Evolutionary conservation across 1,139 yeast species (phyloP).

Genomic region (Casaregolazyma suthepensis): DNA sequence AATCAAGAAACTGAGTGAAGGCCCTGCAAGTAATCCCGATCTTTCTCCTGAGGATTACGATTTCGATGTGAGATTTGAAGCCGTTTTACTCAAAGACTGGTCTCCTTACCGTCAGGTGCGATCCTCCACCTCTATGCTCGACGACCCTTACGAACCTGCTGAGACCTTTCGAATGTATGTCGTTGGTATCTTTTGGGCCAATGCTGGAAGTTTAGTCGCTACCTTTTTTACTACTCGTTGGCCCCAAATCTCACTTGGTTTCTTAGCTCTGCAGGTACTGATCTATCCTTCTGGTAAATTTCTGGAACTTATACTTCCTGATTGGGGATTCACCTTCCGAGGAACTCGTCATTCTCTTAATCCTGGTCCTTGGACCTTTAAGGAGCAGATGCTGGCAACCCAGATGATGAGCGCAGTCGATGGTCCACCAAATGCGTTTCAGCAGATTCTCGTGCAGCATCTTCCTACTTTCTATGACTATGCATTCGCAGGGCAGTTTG

Average conservation of each 20-base stretch:
- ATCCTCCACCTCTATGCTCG: slow-evolving; percentile 43
- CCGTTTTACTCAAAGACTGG: slow-evolving; percentile 39
- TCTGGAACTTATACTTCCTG: slow-evolving; percentile 37
- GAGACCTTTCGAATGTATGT: slow-evolving; percentile 53
- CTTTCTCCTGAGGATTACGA: slow-evolving; percentile 21
- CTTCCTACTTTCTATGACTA: slow-evolving; percentile 27
- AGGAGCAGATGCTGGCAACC: slow-evolving; percentile 62
- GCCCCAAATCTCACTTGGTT: slow-evolving; percentile 41
- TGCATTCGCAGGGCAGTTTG: slow-evolving; percentile 34
- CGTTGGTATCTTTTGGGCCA: slow-evolving; percentile 50
- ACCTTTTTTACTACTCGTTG: slow-evolving; percentile 51
- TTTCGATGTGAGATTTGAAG: slow-evolving; percentile 34
- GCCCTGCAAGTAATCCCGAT: slow-evolving; percentile 12
- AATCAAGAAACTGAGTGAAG: slow-evolving; percentile 9
- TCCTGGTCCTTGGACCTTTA: slow-evolving; percentile 60
- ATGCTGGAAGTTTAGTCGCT: slow-evolving; percentile 51
- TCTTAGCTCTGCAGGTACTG: slow-evolving; percentile 49
- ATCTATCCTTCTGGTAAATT: slow-evolving; percentile 50
- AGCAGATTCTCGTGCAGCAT: slow-evolving; percentile 28
- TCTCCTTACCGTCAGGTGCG: slow-evolving; percentile 50
- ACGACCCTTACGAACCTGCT: slow-evolving; percentile 37
- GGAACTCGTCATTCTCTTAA: slow-evolving; percentile 39
- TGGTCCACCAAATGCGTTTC: slow-evolving; percentile 38
- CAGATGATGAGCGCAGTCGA: slow-evolving; percentile 23
- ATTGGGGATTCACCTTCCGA: slow-evolving; percentile 39